Base-by-base conservation (phyloP, 306 rosid species). In the Carpinus viminea region DNA sequence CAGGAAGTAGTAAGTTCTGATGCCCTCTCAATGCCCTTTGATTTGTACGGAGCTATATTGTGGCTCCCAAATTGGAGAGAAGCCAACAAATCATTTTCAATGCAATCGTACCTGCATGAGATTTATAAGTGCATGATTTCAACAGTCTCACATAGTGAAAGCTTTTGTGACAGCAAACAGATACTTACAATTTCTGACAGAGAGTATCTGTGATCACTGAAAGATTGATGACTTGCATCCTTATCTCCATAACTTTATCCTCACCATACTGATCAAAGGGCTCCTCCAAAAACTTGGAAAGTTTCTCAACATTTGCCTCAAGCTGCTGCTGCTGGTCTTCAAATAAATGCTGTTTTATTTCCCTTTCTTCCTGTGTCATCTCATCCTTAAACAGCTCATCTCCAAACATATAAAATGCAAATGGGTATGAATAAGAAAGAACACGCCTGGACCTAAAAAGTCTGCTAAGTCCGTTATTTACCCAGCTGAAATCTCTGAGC, bases 291-390 rank as follows among this genome's bases (percentile, higher is more conserved):
- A 83, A 79, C 86, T 89, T 90, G 21, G 99, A 96, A 68, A 96
- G 89, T 81, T 81, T 93, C 91, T 96, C 98, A 73, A 96, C 93
- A 86, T 93, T 96, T 82, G 61, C 89, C 85, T 96, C 99, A 60
- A 96, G 96, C 78, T 93, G 99, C 82, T 96, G 99, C 81, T 96
- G 99, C 83, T 96, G 99, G 84, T 91, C 98, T 87, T 96, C 99
- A 82, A 96, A 96, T 77, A 96, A 89, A 85, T 93, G 87, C 82
- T 91, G 93, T 77, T 91, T 96, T 60, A 91, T 91, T 80, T 89
- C 93, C 76, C 91, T 88, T 79, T 89, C 89, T 71, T 85, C 84
- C 15, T 78, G 81, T 55, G 90, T 34, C 98, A 91, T 90, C 84
- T 90, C 91, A 16, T 93, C 98, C 79, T 85, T 91, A 74, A 93